A percentile compares a stretch with the other conserved stretches of the same genome.
Conservation (phyloP, 2,329 filamentous ascomycete genomes). For the Lojkania enalia region DNA sequence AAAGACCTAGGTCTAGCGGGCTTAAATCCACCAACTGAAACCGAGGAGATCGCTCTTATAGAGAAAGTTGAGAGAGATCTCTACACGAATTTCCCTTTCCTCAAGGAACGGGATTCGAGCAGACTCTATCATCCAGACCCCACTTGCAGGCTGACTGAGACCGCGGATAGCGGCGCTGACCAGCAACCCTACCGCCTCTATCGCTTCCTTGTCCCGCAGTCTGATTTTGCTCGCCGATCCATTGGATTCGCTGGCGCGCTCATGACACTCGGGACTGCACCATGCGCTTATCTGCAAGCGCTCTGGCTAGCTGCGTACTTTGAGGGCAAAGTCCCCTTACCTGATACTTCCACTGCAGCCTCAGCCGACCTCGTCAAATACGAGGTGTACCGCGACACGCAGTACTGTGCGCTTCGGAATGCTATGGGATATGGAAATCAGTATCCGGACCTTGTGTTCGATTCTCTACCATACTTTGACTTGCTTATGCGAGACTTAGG, state of each 20-base stretch:
- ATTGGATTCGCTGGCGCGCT: constrained; percentile 47
- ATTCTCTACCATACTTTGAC: constrained; percentile 74
- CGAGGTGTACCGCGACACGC: constrained; percentile 62
- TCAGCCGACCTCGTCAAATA: constrained; percentile 19
- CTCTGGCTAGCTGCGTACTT: constrained; percentile 65
- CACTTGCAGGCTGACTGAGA: constrained; percentile 17
- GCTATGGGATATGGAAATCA: constrained; percentile 65
- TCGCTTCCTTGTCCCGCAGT: constrained; percentile 49
- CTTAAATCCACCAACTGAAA: constrained; percentile 21
- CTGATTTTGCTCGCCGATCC: constrained; percentile 30
- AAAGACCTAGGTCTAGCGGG: constrained; percentile 54
- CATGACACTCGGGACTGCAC: constrained; percentile 42
- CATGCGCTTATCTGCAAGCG: constrained; percentile 45
- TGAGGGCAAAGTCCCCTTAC: constrained; percentile 50
- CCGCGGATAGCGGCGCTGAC: background rate
- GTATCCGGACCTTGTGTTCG: constrained; percentile 74
- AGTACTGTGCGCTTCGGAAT: constrained; percentile 72
- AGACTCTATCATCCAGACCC: constrained; percentile 24
- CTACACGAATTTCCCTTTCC: constrained; percentile 19
- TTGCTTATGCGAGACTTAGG: constrained; percentile 68
- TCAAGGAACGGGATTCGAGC: constrained; percentile 22
- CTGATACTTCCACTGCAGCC: constrained; percentile 3
- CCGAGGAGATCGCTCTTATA: constrained; percentile 44
- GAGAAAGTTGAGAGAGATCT: constrained; percentile 22
- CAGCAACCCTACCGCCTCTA: constrained; percentile 43